phyloP scores from a whole-genome alignment of 108 stramenopile genomes.

The Licmophora abbreviata region DNA sequence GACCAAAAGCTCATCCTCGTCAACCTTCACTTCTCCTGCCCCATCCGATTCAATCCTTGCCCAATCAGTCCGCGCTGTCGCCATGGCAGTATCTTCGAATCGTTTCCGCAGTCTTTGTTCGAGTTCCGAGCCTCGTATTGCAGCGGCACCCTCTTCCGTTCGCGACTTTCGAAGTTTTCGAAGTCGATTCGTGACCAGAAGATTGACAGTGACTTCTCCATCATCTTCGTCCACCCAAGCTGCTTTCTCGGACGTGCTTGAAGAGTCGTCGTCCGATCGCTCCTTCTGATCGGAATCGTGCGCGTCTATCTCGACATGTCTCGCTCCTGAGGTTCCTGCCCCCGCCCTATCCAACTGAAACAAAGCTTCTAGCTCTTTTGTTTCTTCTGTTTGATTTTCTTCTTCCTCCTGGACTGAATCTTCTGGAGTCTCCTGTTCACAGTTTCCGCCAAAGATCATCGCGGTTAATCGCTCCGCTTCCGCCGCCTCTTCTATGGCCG shows the following conservation, averaged over 20 bases:
- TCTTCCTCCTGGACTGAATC: slow-evolving; percentile 5
- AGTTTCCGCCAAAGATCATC: slow-evolving; percentile 34
- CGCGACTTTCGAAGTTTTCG: slow-evolving; percentile 56
- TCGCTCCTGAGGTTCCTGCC: slow-evolving; percentile 13
- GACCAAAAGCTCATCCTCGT: slow-evolving; percentile 17
- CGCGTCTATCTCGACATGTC: slow-evolving; percentile 9
- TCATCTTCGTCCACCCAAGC: slow-evolving; percentile 48
- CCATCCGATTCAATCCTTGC: slow-evolving; percentile 37
- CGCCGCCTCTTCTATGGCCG: slow-evolving; percentile 15
- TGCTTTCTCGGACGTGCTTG: slow-evolving; percentile 2
- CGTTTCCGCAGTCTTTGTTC: slow-evolving; percentile 63
- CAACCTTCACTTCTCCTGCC: slow-evolving; percentile 19
- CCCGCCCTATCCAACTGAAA: slow-evolving; percentile 44
- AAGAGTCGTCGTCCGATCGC: background rate
- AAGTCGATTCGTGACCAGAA: slow-evolving; percentile 40
- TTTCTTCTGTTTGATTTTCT: background rate
- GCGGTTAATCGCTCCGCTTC: slow-evolving; percentile 34
- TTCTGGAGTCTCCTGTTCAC: slow-evolving; percentile 1
- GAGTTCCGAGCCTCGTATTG: slow-evolving; percentile 38
- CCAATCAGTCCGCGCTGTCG: slow-evolving; percentile 66
- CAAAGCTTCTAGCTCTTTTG: background rate
- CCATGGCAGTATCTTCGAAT: slow-evolving; percentile 45
- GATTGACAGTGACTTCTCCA: slow-evolving; percentile 11
- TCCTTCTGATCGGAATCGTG: background rate
- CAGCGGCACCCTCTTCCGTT: slow-evolving; percentile 37